Conservation (phyloP, 192 early-diverging fungal genomes). For the Backusella luteola region DNA sequence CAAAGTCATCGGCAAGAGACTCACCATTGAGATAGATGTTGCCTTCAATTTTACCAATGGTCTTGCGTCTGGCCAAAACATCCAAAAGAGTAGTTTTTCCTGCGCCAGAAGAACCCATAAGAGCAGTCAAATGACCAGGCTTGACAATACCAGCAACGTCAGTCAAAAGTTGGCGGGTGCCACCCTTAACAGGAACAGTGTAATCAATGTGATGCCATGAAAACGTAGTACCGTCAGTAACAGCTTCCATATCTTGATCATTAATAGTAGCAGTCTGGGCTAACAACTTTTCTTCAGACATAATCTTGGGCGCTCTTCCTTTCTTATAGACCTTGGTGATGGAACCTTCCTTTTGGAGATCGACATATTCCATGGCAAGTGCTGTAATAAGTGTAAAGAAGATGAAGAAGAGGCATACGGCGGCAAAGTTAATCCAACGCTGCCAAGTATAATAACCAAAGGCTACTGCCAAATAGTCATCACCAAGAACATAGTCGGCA, state of each 20-base stretch:
- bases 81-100: slow-evolving; percentile 83
- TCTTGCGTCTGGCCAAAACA: slow-evolving; percentile 76
- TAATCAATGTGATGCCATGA: slow-evolving; percentile 66
- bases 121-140: slow-evolving; percentile 58
- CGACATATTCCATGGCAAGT: slow-evolving; percentile 58
- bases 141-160: slow-evolving; percentile 55
- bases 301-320: slow-evolving; percentile 18
- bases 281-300: slow-evolving; percentile 7
- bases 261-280: neutral
- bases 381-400: slow-evolving; percentile 43
- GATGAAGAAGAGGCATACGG: slow-evolving; percentile 36
- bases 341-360: slow-evolving; percentile 58
- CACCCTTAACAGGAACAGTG: slow-evolving; percentile 47
- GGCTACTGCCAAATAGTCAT: slow-evolving; percentile 47
- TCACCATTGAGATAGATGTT: slow-evolving; percentile 68
- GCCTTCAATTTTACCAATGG: slow-evolving; percentile 62
- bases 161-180: slow-evolving; percentile 58
- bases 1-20: slow-evolving; percentile 52
- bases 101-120: slow-evolving; percentile 78
- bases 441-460: slow-evolving; percentile 51
- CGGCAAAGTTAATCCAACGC: slow-evolving; percentile 53
- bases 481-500: slow-evolving; percentile 46
- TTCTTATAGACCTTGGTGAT: slow-evolving; percentile 52
- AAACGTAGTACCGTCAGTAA: slow-evolving; percentile 53
- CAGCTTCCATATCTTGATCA: slow-evolving; percentile 35